Evolutionary conservation across 495 filamentous ascomycete species (phyloP), one percentile per base, ranked within the genome.

Genomic region (Talaromyces wortmannii): DNA sequence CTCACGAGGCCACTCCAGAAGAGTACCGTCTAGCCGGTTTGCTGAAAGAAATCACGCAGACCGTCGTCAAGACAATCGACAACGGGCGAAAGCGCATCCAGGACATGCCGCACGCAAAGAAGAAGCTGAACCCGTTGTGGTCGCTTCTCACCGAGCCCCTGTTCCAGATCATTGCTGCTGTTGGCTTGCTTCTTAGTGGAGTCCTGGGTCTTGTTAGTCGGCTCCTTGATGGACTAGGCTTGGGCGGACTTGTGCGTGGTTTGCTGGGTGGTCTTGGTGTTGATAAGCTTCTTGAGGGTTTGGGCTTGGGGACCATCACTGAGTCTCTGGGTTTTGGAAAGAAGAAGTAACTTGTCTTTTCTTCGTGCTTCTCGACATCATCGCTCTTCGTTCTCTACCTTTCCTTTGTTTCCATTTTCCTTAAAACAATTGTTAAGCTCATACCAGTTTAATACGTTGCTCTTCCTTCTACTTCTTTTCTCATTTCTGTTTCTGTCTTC

Each of bases 91-190:
- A 83, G 64, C 86, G 87, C 73, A 84, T 92, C 50, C 82, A 85
- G 61, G 85, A 85, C 65, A 89, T 94, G 84, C 90, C 90, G 3
- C 83, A 89, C 57, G 90, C 88, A 12, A 90, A 91, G 80, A 91
- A 92, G 76, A 81, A 86, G 67, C 78, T 95, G 45, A 92, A 90
- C 61, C 89, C 90, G 3, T 79, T 95, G 16, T 89, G 89, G 87
- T 83, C 80, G 31, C 70, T 95, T 50, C 69, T 95, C 10, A 83
- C 82, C 11, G 72, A 95, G 73, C 90, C 91, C 7, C 76, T 95
- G 16, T 87, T 90, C 78, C 91, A 95, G 77, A 95, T 95, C 65
- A 73, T 95, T 55, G 89, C 89, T 2, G 89, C 86, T 6, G 90
- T 95, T 4, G 90, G 90, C 3, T 67, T 95, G 57, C 67, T 95